Evolutionary conservation across 352 stramenopile species (phyloP), one percentile per base, ranked within the genome.

Genomic region (Globisporangium splendens): DNA sequence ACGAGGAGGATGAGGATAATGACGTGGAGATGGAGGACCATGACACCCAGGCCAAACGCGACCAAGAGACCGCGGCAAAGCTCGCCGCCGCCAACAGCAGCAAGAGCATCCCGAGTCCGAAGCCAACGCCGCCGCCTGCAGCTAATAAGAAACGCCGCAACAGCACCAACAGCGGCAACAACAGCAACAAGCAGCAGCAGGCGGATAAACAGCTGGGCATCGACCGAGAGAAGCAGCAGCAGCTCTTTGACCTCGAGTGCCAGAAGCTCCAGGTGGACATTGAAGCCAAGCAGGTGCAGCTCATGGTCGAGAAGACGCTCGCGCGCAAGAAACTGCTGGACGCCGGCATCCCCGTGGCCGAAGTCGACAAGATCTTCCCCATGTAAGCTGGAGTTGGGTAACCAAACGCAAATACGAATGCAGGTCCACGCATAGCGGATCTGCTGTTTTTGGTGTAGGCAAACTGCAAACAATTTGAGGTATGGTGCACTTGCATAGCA

Each of bases 161-260:
- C 21, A 49, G 14, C 42, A 59, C 8, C 51, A 49, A 31, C 12
- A 8, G 3, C 52, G 20, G 12, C 10, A 15, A 22, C 54, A 50
- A 8, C 43, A 52, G 24, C 3, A 28, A 10, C 39, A 58, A 21
- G 3, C 54, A 43, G 15, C 52, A 58, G 12, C 42, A 57, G 49
- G 17, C 8, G 24, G 41, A 51, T 12, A 15, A 46, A 15, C 35
- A 50, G 4, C n/a, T 52, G 0, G n/a, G 53, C 8, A 62, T 66
- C 21, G 65, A 68, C 28, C 73, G 74, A 58, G 62, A 69, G n/a
- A 63, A 77, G 50, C 66, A 75, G 49, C 69, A 72, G 31, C 62
- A 62, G 35, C 56, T 83, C 28, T 81, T 81, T 62, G 69, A 79
- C 24, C 62, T 83, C 51, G 74, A 83, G 54, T 79, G 74, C 50